Evolutionary conservation across 257 asterid genomes (phyloP).

Genomic region (Solanum peruvianum): DNA sequence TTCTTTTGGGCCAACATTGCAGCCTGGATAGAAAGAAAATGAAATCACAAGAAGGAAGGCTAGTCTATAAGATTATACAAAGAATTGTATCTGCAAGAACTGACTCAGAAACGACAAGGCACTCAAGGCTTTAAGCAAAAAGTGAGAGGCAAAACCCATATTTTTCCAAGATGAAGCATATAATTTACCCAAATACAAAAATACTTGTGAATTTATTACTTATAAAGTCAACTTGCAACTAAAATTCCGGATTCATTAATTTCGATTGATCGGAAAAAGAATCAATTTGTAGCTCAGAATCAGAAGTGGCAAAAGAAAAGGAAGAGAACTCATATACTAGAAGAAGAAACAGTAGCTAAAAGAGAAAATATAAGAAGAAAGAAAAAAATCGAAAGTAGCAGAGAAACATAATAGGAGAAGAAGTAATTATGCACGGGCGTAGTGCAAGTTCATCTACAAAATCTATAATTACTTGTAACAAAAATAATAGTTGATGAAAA

Average conservation of each 20-base stretch:
- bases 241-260: background rate
- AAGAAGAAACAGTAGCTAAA: background rate
- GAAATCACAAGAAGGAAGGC: background rate
- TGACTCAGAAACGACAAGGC: background rate
- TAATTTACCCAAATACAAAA: background rate
- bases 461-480: background rate
- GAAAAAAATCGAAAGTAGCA: background rate
- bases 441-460: background rate
- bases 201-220: background rate
- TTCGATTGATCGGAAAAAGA: background rate
- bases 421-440: background rate
- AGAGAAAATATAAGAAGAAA: background rate
- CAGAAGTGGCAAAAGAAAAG: background rate
- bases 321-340: background rate
- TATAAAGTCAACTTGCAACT: background rate
- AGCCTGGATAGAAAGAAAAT: constrained; percentile 24
- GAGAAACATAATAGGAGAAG: background rate
- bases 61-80: background rate
- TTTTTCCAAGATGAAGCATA: background rate
- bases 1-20: constrained; percentile 74
- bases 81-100: background rate
- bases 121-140: background rate
- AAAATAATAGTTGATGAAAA: background rate
- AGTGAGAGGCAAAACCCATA: background rate
- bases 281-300: background rate